These are phyloP conservation scores for Giardia muris DNA, from an alignment of 208 protist species.

Conservation along the genomic window DNA sequence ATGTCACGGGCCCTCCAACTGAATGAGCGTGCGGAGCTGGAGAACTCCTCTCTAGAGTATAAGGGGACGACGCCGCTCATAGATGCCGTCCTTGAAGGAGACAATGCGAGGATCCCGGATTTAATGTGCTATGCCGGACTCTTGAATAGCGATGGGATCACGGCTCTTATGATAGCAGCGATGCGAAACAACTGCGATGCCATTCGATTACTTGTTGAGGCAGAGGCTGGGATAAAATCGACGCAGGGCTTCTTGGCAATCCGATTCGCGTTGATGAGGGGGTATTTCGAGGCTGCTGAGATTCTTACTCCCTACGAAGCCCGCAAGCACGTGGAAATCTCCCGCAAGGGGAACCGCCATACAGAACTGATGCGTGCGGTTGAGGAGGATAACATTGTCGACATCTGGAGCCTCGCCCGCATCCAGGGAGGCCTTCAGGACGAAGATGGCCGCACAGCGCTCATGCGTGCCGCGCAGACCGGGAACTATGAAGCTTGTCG, in stretches of 20 bases:
- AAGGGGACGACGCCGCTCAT: background rate
- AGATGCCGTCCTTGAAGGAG: background rate
- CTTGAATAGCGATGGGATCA: background rate
- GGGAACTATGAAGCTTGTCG: background rate
- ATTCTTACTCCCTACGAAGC: background rate
- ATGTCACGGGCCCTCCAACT: too few species aligned
- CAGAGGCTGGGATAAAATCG: background rate
- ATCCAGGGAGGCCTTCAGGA: background rate
- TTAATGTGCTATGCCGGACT: background rate
- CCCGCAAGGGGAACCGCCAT: background rate
- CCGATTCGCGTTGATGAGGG: background rate
- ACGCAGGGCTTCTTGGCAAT: background rate
- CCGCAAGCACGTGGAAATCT: background rate
- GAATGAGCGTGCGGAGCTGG: too few species aligned
- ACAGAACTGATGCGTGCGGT: background rate
- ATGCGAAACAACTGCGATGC: background rate
- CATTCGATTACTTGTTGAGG: background rate
- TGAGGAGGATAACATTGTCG: background rate
- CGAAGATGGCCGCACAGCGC: background rate
- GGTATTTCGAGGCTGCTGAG: background rate
- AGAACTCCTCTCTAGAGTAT: too few species aligned
- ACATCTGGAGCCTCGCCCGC: background rate
- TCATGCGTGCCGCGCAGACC: background rate
- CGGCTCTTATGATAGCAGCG: background rate
- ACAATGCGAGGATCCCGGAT: background rate